A percentile compares a stretch with the other conserved stretches of the same genome.
Conservation (phyloP, 1,284 basidiomycete genomes). For the Mycena sp. region DNA sequence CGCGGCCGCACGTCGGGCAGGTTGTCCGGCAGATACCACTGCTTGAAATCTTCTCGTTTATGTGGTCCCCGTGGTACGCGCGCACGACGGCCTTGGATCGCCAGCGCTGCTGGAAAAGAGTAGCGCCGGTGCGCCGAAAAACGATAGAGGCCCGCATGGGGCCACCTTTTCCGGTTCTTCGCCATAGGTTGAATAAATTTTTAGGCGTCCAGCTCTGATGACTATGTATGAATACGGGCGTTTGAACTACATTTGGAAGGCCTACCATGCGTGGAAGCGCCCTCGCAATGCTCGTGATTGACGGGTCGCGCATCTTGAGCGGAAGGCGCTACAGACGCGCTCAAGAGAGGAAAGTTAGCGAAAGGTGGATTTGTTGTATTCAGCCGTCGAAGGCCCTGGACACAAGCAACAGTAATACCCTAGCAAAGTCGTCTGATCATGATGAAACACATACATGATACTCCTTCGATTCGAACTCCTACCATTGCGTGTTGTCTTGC, state of each 20-base stretch:
- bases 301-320: too few relatives aligned
- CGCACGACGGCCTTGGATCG: conserved; percentile 89
- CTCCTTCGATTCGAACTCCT: too few relatives aligned
- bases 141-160: conserved; percentile 55
- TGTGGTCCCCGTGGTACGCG: conserved; percentile 96
- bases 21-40: conserved; percentile 91
- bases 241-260: neutral
- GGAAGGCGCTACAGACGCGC: too few relatives aligned
- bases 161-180: conserved; percentile 57
- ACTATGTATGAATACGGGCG: neutral
- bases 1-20: conserved; percentile 87
- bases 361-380: too few relatives aligned
- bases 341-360: too few relatives aligned
- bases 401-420: too few relatives aligned
- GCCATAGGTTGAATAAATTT: conserved; percentile 86
- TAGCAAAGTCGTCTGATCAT: too few relatives aligned
- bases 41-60: conserved; percentile 92
- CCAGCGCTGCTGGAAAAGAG: conserved; percentile 96
- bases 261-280: conserved; percentile 58
- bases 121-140: conserved; percentile 69
- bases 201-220: conserved; percentile 81
- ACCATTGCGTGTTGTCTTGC: too few relatives aligned
- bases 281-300: too few relatives aligned
- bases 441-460: too few relatives aligned
- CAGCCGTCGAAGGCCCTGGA: too few relatives aligned